Conservation (phyloP, 345 rosid species). For the Citrus australasica region DNA sequence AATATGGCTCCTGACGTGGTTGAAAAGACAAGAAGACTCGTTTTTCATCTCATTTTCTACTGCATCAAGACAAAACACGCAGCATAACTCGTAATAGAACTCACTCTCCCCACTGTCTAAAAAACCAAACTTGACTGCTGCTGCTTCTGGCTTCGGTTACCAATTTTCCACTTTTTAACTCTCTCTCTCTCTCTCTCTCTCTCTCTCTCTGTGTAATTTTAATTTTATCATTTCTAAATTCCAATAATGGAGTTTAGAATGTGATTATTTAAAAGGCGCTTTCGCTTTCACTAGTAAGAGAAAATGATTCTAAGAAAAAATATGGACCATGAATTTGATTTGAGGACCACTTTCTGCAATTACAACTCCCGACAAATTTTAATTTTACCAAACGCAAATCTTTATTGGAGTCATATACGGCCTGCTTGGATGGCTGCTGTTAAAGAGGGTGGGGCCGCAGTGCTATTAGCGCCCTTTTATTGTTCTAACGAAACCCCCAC, state of each 20-base stretch:
- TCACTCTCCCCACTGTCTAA: background rate
- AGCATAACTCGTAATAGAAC: background rate
- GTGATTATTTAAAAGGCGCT: background rate
- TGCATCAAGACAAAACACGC: background rate
- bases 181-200: no score
- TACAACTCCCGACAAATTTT: no score
- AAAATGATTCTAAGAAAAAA: background rate
- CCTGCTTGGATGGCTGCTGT: no score
- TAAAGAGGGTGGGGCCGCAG: rapidly evolving
- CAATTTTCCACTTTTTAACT: background rate
- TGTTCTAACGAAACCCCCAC: no score
- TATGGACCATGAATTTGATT: background rate
- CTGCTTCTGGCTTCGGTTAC: background rate
- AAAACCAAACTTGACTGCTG: background rate
- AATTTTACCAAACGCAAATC: no score
- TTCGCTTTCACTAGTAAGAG: background rate
- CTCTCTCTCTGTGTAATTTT: no score
- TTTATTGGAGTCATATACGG: no score
- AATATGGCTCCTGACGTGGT: background rate
- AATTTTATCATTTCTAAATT: background rate
- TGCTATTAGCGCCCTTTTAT: no score
- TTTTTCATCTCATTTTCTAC: background rate
- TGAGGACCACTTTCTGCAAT: background rate
- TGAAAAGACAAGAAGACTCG: background rate
- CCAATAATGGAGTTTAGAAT: no score